Conservation (phyloP, 2,329 filamentous ascomycete genomes). For the Onygenales sp. region DNA sequence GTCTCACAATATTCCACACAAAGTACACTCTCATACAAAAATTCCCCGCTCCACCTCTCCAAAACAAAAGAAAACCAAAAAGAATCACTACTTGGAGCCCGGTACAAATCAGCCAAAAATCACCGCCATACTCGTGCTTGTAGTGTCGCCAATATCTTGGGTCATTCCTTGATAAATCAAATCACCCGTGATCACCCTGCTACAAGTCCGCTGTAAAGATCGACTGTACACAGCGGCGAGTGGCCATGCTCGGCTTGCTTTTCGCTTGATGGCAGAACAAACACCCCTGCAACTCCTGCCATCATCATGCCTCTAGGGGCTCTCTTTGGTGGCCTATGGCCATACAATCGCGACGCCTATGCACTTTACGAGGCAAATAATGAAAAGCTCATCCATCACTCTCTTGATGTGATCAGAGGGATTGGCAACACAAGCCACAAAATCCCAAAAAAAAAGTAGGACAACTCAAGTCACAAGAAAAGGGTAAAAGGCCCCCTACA, state of each 20-base stretch:
- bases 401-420: conserved; percentile 25
- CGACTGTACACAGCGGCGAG: background rate
- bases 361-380: conserved; percentile 12
- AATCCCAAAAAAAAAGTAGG: no score
- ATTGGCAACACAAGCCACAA: conserved; percentile 28
- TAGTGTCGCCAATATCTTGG: conserved; percentile 10
- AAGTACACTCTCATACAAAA: background rate
- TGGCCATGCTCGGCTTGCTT: background rate
- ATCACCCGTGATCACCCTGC: conserved; percentile 1
- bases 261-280: background rate
- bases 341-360: background rate
- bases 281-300: no score
- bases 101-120: background rate
- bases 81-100: background rate
- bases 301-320: conserved; percentile 4
- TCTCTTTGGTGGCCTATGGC: conserved; percentile 5
- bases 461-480: no score
- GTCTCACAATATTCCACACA: conserved; percentile 3
- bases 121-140: conserved; percentile 5
- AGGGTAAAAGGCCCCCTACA: no score
- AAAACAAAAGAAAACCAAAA: background rate
- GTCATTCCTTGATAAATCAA: background rate
- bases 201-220: conserved; percentile 2
- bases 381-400: conserved; percentile 19
- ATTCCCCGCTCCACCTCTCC: background rate